phyloP scores from a whole-genome alignment of 352 stramenopile genomes.

The Globisporangium carolinianum region DNA sequence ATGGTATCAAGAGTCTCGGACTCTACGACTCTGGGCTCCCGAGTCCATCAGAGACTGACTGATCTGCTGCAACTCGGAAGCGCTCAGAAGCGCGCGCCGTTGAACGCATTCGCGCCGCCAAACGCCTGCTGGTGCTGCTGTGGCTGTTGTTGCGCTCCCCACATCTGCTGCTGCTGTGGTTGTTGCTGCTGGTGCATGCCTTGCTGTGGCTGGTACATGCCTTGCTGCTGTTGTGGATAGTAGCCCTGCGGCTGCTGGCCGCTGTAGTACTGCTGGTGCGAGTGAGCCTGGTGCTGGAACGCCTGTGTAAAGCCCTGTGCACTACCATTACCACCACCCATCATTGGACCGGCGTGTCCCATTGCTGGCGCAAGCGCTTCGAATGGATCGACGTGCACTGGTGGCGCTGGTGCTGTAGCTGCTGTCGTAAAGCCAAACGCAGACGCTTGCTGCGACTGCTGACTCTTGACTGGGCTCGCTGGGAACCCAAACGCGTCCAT shows the following conservation, averaged over 20 bases:
- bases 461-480: conserved; percentile 32
- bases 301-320: conserved; percentile 9
- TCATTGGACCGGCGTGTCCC: conserved; percentile 1
- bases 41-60: neutral
- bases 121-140: conserved; percentile 1
- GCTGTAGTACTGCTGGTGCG: conserved; percentile 15
- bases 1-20: too few species aligned
- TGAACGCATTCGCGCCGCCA: neutral
- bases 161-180: conserved; percentile 26
- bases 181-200: conserved; percentile 22
- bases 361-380: conserved; percentile 23
- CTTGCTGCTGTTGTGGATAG: conserved; percentile 17
- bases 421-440: conserved; percentile 27
- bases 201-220: conserved; percentile 1
- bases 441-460: neutral
- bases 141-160: conserved; percentile 14
- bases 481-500: conserved; percentile 53
- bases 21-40: too few species aligned
- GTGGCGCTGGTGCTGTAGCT: conserved; percentile 9
- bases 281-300: conserved; percentile 9
- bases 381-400: conserved; percentile 38
- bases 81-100: neutral
- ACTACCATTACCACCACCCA: neutral
- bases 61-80: neutral
- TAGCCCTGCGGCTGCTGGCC: conserved; percentile 9